These are phyloP conservation scores for Erysimum cheiranthoides DNA, from an alignment of 345 rosid genomes.

Conservation along the genomic window DNA sequence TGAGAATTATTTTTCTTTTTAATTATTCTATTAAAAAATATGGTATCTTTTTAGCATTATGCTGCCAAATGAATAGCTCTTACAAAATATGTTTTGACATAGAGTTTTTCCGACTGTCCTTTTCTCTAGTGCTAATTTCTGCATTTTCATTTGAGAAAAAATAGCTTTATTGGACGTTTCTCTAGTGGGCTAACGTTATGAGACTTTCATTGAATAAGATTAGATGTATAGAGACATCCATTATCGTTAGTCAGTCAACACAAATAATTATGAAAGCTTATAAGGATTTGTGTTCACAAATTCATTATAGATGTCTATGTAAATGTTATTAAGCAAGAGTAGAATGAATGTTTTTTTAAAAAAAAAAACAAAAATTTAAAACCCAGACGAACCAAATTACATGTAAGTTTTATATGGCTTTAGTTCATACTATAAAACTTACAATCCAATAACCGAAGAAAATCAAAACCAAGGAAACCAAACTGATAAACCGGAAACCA, in stretches of 20 bases:
- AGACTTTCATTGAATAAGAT: not conserved
- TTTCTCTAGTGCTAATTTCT: not conserved
- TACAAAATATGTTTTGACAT: not conserved
- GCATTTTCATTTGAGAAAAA: not conserved
- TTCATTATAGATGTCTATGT: not conserved
- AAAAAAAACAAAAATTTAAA: too few relatives aligned
- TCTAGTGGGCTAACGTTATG: slow-evolving; percentile 2
- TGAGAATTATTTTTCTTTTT: not conserved
- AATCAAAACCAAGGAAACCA: too few relatives aligned
- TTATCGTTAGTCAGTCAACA: not conserved
- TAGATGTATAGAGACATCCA: slow-evolving; percentile 5
- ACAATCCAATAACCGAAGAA: too few relatives aligned
- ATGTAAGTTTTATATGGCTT: too few relatives aligned
- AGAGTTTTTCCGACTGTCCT: not conserved
- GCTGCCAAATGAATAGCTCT: not conserved
- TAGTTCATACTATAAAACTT: too few relatives aligned
- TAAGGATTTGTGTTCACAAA: not conserved
- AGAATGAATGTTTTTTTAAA: not conserved
- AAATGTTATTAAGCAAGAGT: too few relatives aligned
- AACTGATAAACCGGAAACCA: too few relatives aligned
- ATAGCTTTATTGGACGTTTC: slow-evolving; percentile 17
- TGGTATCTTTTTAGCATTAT: not conserved
- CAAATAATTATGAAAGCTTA: not conserved
- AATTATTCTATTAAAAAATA: not conserved
- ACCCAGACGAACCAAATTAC: too few relatives aligned